Evolutionary conservation across 2,329 filamentous ascomycete genomes (phyloP).

Genomic region (Diaporthe helianthi): DNA sequence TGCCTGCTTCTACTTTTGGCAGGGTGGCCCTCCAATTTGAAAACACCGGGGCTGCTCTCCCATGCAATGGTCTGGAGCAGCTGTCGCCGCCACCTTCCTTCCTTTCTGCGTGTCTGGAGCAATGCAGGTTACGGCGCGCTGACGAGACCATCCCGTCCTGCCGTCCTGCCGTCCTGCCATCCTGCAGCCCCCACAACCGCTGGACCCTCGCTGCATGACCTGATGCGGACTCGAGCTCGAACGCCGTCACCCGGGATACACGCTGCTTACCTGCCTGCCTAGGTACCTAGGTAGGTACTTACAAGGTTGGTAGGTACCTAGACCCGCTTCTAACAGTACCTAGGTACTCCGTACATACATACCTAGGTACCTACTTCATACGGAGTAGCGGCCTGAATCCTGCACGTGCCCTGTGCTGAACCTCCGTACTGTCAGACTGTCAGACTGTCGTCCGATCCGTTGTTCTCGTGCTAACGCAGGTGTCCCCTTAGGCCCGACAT

Average conservation of each 20-base stretch:
- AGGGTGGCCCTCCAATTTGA: neutral
- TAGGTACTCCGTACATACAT: too few species aligned
- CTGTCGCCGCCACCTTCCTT: neutral
- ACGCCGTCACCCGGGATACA: neutral
- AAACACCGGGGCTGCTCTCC: neutral
- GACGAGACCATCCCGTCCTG: neutral
- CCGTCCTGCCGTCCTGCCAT: neutral
- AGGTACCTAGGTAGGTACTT: too few species aligned
- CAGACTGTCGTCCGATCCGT: slow-evolving; percentile 22
- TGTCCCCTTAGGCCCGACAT: slow-evolving; percentile 16
- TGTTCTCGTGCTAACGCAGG: slow-evolving; percentile 25
- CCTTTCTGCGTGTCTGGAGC: neutral
- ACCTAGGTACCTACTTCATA: too few species aligned
- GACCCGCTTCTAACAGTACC: too few species aligned
- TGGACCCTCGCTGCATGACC: neutral
- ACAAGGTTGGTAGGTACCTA: too few species aligned
- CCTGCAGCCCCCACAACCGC: neutral
- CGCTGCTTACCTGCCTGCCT: too few species aligned
- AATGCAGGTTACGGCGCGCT: neutral
- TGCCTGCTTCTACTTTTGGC: neutral
- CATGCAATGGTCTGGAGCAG: neutral
- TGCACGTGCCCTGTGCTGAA: neutral
- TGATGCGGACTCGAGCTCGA: neutral
- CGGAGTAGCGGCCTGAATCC: neutral
- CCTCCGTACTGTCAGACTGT: too few species aligned